Conservation (phyloP, 768 basidiomycete species). For the Pleurotus eryngii region DNA sequence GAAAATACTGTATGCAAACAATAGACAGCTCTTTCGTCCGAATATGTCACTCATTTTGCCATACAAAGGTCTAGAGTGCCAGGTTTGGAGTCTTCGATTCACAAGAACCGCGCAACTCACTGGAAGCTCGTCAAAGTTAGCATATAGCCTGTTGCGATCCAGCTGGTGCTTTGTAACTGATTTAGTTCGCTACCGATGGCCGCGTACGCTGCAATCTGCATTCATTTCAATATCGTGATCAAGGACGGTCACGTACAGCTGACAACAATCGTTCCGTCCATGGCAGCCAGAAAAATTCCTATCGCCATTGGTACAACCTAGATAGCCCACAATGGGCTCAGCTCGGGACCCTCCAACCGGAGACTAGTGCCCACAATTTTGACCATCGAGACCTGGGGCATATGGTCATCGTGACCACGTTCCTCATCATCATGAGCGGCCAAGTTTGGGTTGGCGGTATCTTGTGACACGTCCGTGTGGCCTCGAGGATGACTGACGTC, state of each 20-base stretch:
- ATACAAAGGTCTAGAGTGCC: conserved; percentile 46
- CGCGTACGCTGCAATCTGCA: conserved; percentile 33
- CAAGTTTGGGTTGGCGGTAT: conserved; percentile 9
- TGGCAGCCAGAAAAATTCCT: conserved; percentile 44
- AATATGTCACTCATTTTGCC: conserved; percentile 68
- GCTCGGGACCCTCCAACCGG: neutral
- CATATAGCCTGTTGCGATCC: conserved; percentile 65
- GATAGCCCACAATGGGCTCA: neutral
- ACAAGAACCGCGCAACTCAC: conserved; percentile 27
- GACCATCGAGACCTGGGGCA: neutral
- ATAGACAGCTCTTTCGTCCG: conserved; percentile 53
- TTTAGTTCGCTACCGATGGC: conserved; percentile 58
- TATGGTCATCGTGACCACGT: neutral
- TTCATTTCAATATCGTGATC: neutral
- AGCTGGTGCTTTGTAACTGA: conserved; percentile 61
- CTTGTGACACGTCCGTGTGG: conserved; percentile 11
- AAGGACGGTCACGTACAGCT: conserved; percentile 29
- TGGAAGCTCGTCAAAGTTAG: conserved; percentile 59
- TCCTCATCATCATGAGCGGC: conserved; percentile 7
- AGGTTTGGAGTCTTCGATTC: neutral
- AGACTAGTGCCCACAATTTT: neutral
- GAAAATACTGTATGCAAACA: conserved; percentile 54
- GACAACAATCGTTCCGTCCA: conserved; percentile 49
- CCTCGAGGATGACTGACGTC: conserved; percentile 2
- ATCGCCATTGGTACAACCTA: conserved; percentile 47